Base-by-base conservation (phyloP, 129 eudicot genomes). In the Deinandra increscens region DNA sequence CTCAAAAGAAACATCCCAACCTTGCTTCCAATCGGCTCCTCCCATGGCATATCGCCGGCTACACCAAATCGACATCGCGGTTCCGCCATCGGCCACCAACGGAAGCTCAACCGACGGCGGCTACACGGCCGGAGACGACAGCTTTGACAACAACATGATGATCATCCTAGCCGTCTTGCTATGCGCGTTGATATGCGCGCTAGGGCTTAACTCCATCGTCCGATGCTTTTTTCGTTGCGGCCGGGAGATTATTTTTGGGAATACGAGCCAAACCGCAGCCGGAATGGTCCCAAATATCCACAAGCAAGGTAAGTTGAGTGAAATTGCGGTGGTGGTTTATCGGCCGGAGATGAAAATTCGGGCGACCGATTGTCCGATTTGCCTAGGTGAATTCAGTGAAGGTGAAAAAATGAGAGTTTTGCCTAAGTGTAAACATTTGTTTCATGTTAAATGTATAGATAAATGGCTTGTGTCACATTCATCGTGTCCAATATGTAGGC, bases 401-500 rank as follows among this genome's bases (percentile, higher is more conserved):
- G 95, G 97, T 18, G 97, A 90, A 74, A 84, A 68, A 62, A 80
- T 90, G 14, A 69, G 88, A 70, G 66, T 84, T 29, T 70, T 90
- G 72, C 97, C 97, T 0, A 77, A 73, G 74, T 90, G 97, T 80
- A 83, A 69, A 29, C 97, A 90, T 77, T 91, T 83, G 50, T 90
- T 84, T 73, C 97, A 90, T 85, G 85, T 71, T 22, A 81, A 74
- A 73, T 90, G 97, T 60, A 83, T 90, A 56, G 97, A 90, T 55
- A 83, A 64, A n/a, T 90, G 97, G 97, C 76, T 90, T 26, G 19
- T 71, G 18, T 83, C 83, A 34, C 85, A 83, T 41, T 81, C 91
- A 9, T 84, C 97, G 1, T 90, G 97, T 74, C 97, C 97, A 18
- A 82, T 78, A 34, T 90, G 97, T 58, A 75, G 97, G 64, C 90